Evolutionary conservation across 345 rosid genomes (phyloP), one percentile per base, ranked within the genome.

Genomic region (Salix brachista): DNA sequence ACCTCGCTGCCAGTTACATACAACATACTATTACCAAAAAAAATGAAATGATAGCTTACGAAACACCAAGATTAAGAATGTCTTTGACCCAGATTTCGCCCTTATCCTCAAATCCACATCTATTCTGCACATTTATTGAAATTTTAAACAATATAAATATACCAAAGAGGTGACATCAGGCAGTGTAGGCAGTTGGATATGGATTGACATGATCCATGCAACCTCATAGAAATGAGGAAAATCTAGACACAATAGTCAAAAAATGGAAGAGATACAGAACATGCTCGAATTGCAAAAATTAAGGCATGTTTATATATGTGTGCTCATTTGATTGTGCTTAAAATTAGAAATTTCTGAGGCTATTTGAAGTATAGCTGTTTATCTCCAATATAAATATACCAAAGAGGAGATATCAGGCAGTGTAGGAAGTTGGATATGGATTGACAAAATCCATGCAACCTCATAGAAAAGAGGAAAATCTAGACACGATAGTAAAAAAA

Each of bases 51-150:
- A 83, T n/a, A 73, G 92, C 99, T 90, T 86, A 94, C 99, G 85
- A 90, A 82, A 92, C 88, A 30, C 98, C 97, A 52, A 92, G 97
- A 82, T 95, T 90, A 76, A 95, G 99, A 88, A 91, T 93, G 85
- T 91, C 92, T 84, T 93, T 83, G 72, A 93, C 97, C 97, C 97
- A 95, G 77, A 95, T 88, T 81, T 95, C 99, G 23, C 93, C 99
- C 80, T 84, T 92, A 79, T 83, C 89, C 84, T 91, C 94, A 44
- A 93, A 95, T 71, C 97, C 97, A 73, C 99, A 95, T 88, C 97
- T 89, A 82, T 93, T 93, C 99, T 95, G 92, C 85, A 82, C 54
- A 78, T 61, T 62, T 60, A 65, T 41, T 23, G 76, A 68, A 77
- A 76, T 64, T 56, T 71, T 66, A 71, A 69, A 75, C 50, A 32